Evolutionary conservation across 2,329 filamentous ascomycete genomes (phyloP), one percentile per base, ranked within the genome.

Genomic region (Chrysoporthe deuterocubensis): DNA sequence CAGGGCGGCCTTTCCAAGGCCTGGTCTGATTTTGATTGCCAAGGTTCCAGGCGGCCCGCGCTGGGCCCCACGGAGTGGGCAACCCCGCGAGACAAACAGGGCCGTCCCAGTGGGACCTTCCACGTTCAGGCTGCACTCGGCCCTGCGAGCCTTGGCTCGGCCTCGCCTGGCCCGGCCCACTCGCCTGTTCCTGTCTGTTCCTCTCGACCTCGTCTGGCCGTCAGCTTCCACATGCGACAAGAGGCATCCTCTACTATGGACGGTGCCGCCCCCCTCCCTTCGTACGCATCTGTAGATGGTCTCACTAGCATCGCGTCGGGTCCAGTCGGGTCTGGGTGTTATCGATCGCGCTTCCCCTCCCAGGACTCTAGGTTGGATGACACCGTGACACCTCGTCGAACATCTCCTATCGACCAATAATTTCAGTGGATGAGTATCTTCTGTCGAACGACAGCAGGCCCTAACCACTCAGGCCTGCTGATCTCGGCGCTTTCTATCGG

Each of bases 1-100:
- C 54, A 57, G 54, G 34, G 54, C 54, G n/a, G 54, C 18, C 7
- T 26, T 48, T 46, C 21, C 40, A 34, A 26, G 21, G 4, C 26
- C 21, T 34, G 42, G 11, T 43, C 46, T 52, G 48, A 21, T 42
- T 42, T 42, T 61, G 43, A 61, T 32, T 61, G 43, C 54, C 32
- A 37, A 40, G 34, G 32, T 57, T 18, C 14, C 32, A 40, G 54
- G 18, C 54, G 54, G 54, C 7, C 54, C 54, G 54, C 54, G 16
- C 32, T 61, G 40, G 58, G 59, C 21, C 54, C 40, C 14, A 44
- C n/a, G 59, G 57, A 46, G 59, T 16, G 43, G 59, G 42, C 59
- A 61, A 48, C 59, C 59, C 59, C 59, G 59, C 59, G 8, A 61
- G 32, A 37, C 43, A 60, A 46, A 37, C 43, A 60, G 37, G 59